Base-by-base conservation (phyloP, 768 basidiomycete species). In the Serpula lacrymans region DNA sequence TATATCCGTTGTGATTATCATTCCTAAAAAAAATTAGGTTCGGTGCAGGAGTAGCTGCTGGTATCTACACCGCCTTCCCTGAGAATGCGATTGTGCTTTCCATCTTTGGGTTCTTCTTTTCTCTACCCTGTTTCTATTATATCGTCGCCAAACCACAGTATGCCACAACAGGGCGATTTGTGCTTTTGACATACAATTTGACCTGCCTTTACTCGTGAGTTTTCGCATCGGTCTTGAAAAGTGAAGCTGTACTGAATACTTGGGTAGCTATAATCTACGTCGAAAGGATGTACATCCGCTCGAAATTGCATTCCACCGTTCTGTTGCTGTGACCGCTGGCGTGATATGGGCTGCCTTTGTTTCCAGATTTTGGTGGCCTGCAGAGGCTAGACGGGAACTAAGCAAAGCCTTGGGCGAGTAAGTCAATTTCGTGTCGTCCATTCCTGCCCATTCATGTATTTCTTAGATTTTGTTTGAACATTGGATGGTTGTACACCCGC, bases 361-460 rank as follows among this genome's bases (percentile, higher is more conserved):
- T 16, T 92, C 89, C 4, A 71, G 90, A 34, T 84, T 85, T 47
- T 92, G 93, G 88, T 98, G 94, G 95, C 96, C 96, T 1, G 78
- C 88, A 7, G 94, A 96, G 54, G 96, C 96, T 0, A 70, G 95
- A 33, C 70, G 87, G 28, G 95, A 98, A 61, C 69, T 99, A 4
- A 80, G 84, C 34, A 82, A 80, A 46, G 84, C 80, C 1, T 71
- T 98, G 5, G 84, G 90, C 67, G 93, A 98, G 91, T 95, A 42
- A 47, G 82, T 67, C 8, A 2, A 10, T 34, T 30, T 20, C 26
- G 33, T 37, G 23, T 54, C 1, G 20, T 37, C n/a, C 2, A 13
- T 20, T n/a, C 14, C n/a, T 11, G 12, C 25, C 28, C 25, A 39
- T 6, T 13, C 10, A 23, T 22, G 34, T 34, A 8, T 34, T 7